A percentile compares a stretch with the other conserved stretches of the same genome.
phyloP scores from a whole-genome alignment of 2,329 filamentous ascomycete genomes.

The Coniella vitis region DNA sequence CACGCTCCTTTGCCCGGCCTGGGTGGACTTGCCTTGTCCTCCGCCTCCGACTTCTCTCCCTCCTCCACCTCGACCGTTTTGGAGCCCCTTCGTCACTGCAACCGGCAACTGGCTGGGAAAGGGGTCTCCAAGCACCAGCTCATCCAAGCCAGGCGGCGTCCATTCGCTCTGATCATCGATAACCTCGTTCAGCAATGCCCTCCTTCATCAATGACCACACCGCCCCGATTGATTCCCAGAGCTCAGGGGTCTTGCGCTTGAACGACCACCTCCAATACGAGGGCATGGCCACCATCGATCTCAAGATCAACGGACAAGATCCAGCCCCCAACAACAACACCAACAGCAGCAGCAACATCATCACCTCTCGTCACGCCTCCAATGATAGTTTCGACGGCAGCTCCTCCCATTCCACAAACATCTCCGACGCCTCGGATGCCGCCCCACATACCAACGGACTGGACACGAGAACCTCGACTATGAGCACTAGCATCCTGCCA shows the following conservation, averaged over 20 bases:
- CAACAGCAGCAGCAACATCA: too few relatives aligned
- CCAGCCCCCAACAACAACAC: constrained; percentile 26
- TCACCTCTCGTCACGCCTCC: constrained; percentile 39
- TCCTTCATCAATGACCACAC: constrained; percentile 45
- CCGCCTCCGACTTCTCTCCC: not conserved
- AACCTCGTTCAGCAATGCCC: constrained; percentile 35
- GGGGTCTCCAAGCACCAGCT: not conserved
- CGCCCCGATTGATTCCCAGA: constrained; percentile 34
- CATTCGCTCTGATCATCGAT: not conserved
- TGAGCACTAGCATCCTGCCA: constrained; percentile 49
- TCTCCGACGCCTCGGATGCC: constrained; percentile 43
- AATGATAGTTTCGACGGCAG: constrained; percentile 49
- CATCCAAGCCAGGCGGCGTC: constrained; percentile 10
- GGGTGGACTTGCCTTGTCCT: too few relatives aligned
- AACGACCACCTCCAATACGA: constrained; percentile 31
- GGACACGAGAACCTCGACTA: constrained; percentile 27
- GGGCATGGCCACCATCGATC: constrained; percentile 18
- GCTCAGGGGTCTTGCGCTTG: constrained; percentile 38
- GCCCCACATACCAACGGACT: constrained; percentile 37
- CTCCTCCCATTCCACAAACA: constrained; percentile 44
- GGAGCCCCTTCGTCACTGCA: too few relatives aligned
- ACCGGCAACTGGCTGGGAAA: too few relatives aligned
- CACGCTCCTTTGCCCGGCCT: too few relatives aligned
- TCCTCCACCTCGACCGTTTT: not conserved
- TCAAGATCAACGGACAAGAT: constrained; percentile 27